phyloP scores from a whole-genome alignment of 2,329 filamentous ascomycete species.

The Fusarium floridanum region DNA sequence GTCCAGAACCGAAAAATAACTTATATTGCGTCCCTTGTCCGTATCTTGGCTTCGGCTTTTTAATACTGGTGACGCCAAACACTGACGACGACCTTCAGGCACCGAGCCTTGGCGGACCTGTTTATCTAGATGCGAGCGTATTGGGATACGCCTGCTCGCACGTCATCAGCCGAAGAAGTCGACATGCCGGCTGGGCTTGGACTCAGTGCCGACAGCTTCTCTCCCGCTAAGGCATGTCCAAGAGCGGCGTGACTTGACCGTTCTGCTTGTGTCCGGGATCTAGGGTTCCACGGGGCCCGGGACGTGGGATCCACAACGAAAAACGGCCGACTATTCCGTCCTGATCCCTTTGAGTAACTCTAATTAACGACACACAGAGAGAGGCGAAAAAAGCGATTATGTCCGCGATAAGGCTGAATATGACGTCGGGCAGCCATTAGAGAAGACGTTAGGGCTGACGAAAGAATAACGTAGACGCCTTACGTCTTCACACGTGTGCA shows the following conservation, averaged over 20 bases:
- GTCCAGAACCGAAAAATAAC: conserved; percentile 1
- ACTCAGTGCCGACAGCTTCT: conserved; percentile 16
- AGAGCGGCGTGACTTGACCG: conserved; percentile 12
- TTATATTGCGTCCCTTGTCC: not conserved
- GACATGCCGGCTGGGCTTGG: conserved; percentile 4
- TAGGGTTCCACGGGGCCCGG: not conserved
- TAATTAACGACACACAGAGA: not conserved
- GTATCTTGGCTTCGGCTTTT: not conserved
- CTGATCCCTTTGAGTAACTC: not conserved
- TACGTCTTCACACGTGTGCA: not conserved
- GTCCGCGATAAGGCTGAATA: conserved; percentile 20
- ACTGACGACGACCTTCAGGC: conserved; percentile 7
- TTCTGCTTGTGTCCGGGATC: conserved; percentile 5
- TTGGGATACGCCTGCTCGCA: conserved; percentile 3
- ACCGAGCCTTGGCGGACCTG: not conserved
- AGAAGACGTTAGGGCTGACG: conserved; percentile 19
- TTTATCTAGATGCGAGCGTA: not conserved
- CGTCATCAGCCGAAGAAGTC: not conserved
- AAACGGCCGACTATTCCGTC: conserved; percentile 22
- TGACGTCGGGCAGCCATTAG: conserved; percentile 11
- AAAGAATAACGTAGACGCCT: not conserved
- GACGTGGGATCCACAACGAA: not conserved
- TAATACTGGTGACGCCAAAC: not conserved
- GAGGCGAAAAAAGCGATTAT: not conserved
- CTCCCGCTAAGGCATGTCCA: conserved; percentile 12